A percentile compares a stretch with the other conserved stretches of the same genome.
Evolutionary conservation across 805 yeast genomes (phyloP).

Genomic region (Teunomyces funiuensis): DNA sequence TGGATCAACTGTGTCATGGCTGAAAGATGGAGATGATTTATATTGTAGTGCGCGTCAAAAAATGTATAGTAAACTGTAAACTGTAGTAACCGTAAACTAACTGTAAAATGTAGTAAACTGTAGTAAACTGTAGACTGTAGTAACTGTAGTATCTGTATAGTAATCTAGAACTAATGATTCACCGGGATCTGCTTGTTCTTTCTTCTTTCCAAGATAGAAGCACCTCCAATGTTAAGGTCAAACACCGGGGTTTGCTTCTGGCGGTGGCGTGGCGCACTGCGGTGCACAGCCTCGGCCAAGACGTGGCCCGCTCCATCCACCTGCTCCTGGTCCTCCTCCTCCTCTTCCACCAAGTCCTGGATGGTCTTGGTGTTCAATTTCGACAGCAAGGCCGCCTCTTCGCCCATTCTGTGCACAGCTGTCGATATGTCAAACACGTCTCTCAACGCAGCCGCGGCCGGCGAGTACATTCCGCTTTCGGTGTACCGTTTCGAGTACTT

Average conservation of each 20-base stretch:
- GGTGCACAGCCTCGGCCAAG: conserved; percentile 7
- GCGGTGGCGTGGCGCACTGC: conserved; percentile 11
- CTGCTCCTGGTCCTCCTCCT: conserved; percentile 29
- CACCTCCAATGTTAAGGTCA: conserved; percentile 51
- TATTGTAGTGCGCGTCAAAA: too few relatives aligned
- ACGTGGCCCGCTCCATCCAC: conserved; percentile 15
- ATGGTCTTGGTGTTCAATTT: conserved; percentile 16
- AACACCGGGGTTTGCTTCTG: conserved; percentile 23
- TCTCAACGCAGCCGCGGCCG: conserved; percentile 77
- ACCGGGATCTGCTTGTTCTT: conserved; percentile 20
- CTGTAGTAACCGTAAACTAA: neutral
- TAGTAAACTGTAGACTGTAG: neutral
- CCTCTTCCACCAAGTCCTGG: conserved; percentile 36
- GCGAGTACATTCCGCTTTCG: conserved; percentile 48
- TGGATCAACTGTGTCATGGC: conserved; percentile 13
- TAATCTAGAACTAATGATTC: neutral
- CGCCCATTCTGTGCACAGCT: conserved; percentile 80
- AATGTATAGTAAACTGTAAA: neutral
- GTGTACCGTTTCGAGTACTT: conserved; percentile 25
- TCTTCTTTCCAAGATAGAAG: conserved; percentile 51
- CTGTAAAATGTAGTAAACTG: too few relatives aligned
- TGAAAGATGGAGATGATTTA: neutral
- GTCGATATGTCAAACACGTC: conserved; percentile 86
- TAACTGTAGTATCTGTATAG: neutral
- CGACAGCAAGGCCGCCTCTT: conserved; percentile 48